Percentiles rank a stretch among this genome's conserved stretches.
Conservation (phyloP, 192 early-diverging fungal species). For the Backusella macrospora region DNA sequence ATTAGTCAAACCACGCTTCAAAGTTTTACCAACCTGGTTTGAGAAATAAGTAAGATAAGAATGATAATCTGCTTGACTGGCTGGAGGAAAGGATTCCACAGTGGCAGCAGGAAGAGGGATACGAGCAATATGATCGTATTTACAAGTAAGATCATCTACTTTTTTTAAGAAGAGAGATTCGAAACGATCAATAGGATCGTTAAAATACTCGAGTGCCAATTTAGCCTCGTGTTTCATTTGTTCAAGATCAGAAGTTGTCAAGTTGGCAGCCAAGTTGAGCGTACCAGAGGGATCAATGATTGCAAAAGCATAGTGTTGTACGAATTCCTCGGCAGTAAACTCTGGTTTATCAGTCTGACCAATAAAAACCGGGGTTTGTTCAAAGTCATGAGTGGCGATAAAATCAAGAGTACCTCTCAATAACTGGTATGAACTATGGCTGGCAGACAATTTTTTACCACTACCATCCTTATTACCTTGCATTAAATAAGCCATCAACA, state of each 20-base stretch:
- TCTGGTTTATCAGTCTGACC: slow-evolving; percentile 61
- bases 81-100: slow-evolving; percentile 35
- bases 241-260: slow-evolving; percentile 64
- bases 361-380: slow-evolving; percentile 67
- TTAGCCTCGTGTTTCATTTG: slow-evolving; percentile 78
- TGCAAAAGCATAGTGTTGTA: slow-evolving; percentile 69
- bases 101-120: slow-evolving; percentile 7
- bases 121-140: slow-evolving; percentile 73
- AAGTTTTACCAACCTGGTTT: slow-evolving; percentile 44
- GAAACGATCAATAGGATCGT: slow-evolving; percentile 72
- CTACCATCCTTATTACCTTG: slow-evolving; percentile 57
- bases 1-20: slow-evolving; percentile 54
- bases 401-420: slow-evolving; percentile 86
- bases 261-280: slow-evolving; percentile 80
- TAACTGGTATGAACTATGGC: slow-evolving; percentile 86
- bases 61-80: slow-evolving; percentile 46
- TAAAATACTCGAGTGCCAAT: slow-evolving; percentile 64
- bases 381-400: slow-evolving; percentile 74
- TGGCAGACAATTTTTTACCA: slow-evolving; percentile 63
- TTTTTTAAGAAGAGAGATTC: slow-evolving; percentile 78
- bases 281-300: slow-evolving; percentile 84
- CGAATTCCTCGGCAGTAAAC: slow-evolving; percentile 67
- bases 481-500: slow-evolving; percentile 89
- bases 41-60: slow-evolving; percentile 51
- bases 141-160: slow-evolving; percentile 61